These are phyloP conservation scores for Bacidia rubella DNA, from an alignment of 495 filamentous ascomycete species.

Conservation along the genomic window DNA sequence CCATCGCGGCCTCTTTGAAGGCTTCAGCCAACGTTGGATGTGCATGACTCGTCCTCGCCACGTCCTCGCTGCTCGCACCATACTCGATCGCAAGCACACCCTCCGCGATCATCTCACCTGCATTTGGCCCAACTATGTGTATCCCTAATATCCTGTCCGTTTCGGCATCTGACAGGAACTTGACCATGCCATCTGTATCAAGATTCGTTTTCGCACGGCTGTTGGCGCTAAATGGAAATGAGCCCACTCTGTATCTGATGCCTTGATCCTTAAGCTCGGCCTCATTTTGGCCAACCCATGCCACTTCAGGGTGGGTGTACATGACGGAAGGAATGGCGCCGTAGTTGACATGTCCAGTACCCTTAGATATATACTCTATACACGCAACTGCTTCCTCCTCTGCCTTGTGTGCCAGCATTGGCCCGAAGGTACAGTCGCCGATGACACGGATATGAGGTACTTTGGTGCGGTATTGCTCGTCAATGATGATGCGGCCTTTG, in stretches of 20 bases:
- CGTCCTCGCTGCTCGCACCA: constrained; percentile 86
- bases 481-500: constrained; percentile 84
- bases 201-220: constrained; percentile 97
- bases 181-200: constrained; percentile 90
- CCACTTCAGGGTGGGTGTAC: constrained; percentile 98
- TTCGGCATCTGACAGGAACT: constrained; percentile 93
- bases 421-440: constrained; percentile 93
- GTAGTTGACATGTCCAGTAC: constrained; percentile 98
- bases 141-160: constrained; percentile 90
- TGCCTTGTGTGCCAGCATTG: constrained; percentile 98
- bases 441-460: constrained; percentile 91
- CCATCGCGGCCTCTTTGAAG: constrained; percentile 99
- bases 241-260: constrained; percentile 79
- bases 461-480: constrained; percentile 97
- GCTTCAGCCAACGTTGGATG: constrained; percentile 95
- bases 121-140: constrained; percentile 91
- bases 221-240: constrained; percentile 96
- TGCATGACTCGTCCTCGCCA: constrained; percentile 89
- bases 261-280: constrained; percentile 83
- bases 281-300: constrained; percentile 97
- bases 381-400: constrained; percentile 94
- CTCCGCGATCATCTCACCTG: constrained; percentile 99
- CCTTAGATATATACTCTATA: constrained; percentile 93
- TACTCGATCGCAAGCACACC: constrained; percentile 92
- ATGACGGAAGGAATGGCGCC: constrained; percentile 94